phyloP scores from a whole-genome alignment of 805 yeast genomes.

The Cyberlindnera suaveolens region DNA sequence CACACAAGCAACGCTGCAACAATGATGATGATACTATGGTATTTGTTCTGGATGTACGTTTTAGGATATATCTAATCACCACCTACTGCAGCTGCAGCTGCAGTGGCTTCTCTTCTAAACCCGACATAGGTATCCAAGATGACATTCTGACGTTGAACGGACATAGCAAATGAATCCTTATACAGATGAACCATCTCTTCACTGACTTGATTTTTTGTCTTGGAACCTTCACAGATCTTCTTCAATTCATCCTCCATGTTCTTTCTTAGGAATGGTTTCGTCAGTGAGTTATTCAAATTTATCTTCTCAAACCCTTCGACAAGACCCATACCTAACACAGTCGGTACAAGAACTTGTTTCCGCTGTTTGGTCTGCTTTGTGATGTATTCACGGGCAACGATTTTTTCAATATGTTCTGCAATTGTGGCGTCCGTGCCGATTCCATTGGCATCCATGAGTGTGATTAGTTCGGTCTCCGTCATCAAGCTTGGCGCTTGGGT shows the following conservation, averaged over 20 bases:
- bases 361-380: slow-evolving; percentile 33
- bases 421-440: slow-evolving; percentile 99
- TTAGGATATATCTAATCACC: too few relatives aligned
- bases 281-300: slow-evolving; percentile 66
- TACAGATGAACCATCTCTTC: slow-evolving; percentile 50
- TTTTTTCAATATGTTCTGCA: slow-evolving; percentile 92
- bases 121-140: slow-evolving; percentile 30
- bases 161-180: slow-evolving; percentile 50
- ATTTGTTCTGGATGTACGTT: too few relatives aligned
- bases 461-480: slow-evolving; percentile 89
- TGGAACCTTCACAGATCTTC: slow-evolving; percentile 61
- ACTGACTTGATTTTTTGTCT: slow-evolving; percentile 47
- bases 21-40: too few relatives aligned
- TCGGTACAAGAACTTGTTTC: slow-evolving; percentile 56
- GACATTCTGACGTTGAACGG: slow-evolving; percentile 34
- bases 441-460: slow-evolving; percentile 93
- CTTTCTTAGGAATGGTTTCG: slow-evolving; percentile 84
- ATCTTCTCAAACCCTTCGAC: slow-evolving; percentile 84
- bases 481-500: slow-evolving; percentile 78
- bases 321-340: slow-evolving; percentile 76
- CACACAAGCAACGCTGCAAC: too few relatives aligned
- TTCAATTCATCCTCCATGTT: slow-evolving; percentile 63
- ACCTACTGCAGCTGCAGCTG: slow-evolving; percentile 2
- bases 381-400: slow-evolving; percentile 62
- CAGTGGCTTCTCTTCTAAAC: slow-evolving; percentile 12